Conservation (phyloP, 345 rosid genomes). For the Salix koriyanagi region DNA sequence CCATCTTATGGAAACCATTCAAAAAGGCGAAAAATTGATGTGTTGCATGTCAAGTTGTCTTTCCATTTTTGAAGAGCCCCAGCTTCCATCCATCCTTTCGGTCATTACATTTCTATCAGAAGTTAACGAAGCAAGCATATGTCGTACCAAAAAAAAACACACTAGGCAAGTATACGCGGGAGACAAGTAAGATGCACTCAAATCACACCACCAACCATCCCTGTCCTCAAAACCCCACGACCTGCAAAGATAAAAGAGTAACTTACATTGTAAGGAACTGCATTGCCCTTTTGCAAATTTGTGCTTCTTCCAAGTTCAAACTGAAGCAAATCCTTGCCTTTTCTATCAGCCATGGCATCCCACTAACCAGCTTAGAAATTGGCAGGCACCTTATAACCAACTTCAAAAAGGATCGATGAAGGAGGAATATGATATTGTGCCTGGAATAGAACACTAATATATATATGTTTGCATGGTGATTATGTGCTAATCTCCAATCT, state of each 20-base stretch:
- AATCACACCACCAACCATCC: neutral
- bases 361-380: slow-evolving; percentile 34
- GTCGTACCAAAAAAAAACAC: neutral
- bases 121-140: neutral
- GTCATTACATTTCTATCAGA: neutral
- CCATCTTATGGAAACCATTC: too few species aligned
- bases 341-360: slow-evolving; percentile 59
- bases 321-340: slow-evolving; percentile 68
- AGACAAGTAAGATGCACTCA: neutral
- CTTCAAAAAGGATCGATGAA: slow-evolving; percentile 47
- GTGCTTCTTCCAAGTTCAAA: slow-evolving; percentile 42
- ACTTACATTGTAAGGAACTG: slow-evolving; percentile 26
- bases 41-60: too few species aligned
- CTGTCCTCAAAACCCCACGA: slow-evolving; percentile 3
- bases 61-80: too few species aligned
- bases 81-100: neutral
- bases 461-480: slow-evolving; percentile 29
- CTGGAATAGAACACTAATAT: slow-evolving; percentile 64
- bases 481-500: too few species aligned
- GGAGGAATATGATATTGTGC: slow-evolving; percentile 53
- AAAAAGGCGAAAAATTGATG: too few species aligned
- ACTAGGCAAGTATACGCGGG: neutral
- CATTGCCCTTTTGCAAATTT: slow-evolving; percentile 44
- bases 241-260: neutral
- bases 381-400: slow-evolving; percentile 62